These are phyloP conservation scores for Trametes sanguinea DNA, from an alignment of 768 basidiomycete species.

Conservation along the genomic window DNA sequence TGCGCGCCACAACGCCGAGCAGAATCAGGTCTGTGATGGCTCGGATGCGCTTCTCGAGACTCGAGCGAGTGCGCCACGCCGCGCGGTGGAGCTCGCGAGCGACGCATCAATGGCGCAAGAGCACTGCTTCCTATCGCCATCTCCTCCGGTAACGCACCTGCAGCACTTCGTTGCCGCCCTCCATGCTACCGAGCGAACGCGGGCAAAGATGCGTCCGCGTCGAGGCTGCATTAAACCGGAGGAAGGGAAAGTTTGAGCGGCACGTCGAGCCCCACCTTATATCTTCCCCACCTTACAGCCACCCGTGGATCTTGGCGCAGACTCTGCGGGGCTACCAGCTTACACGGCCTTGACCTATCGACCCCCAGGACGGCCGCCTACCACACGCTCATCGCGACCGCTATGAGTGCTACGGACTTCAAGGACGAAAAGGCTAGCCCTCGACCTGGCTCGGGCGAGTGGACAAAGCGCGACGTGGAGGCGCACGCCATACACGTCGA, in stretches of 20 bases:
- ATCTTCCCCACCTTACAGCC: neutral
- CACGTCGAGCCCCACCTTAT: neutral
- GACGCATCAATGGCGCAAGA: conserved; percentile 10
- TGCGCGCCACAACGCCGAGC: too few relatives aligned
- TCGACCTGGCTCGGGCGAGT: neutral
- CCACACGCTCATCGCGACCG: neutral
- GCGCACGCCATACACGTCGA: conserved; percentile 5
- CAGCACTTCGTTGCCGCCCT: too few relatives aligned
- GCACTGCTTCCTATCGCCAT: conserved; percentile 11
- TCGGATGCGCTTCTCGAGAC: neutral
- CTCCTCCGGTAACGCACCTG: neutral
- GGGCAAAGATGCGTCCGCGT: neutral
- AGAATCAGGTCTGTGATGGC: neutral
- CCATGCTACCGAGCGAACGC: neutral
- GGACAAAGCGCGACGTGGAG: conserved; percentile 3
- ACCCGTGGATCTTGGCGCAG: neutral
- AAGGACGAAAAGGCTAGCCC: neutral
- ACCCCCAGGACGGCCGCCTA: neutral
- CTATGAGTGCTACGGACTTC: conserved; percentile 2
- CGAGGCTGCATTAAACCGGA: conserved; percentile 1
- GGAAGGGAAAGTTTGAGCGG: neutral
- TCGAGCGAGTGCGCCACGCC: neutral
- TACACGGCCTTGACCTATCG: neutral
- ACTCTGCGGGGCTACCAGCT: neutral
- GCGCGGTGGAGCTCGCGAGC: neutral